Base-by-base conservation (phyloP, 306 rosid genomes). In the Sindora glabra region DNA sequence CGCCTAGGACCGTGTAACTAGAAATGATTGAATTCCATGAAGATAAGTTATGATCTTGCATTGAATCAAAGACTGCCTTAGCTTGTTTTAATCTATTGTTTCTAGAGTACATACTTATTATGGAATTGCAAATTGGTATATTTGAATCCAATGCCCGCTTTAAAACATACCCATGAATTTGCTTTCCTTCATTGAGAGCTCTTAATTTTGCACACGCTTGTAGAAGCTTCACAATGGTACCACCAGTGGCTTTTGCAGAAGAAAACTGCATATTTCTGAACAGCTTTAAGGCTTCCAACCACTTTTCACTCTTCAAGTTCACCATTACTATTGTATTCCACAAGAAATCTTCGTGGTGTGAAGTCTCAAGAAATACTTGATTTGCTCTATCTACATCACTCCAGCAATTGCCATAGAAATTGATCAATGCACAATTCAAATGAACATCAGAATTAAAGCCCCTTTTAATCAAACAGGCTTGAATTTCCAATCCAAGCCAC, bases 11-110 rank as follows among this genome's bases (percentile, higher is more conserved):
- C 6, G 84, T 73, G 67, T 74, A 77, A 44, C 81, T 69, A 8
- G 81, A 66, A 70, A 87, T 83, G 15, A 83, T 76, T 1, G 88
- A 76, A 62, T 87, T 83, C 95, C 95, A 83, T n/a, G 95, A 76
- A 5, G 84, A 77, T 42, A 76, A 24, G 68, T 69, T 64, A 63
- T 30, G 77, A 59, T 67, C 77, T 67, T 60, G 70, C 82, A 77
- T 81, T 26, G 84, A 76, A 72, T 78, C 48, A 59, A 87, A 83
- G 77, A 76, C 77, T 51, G 59, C 50, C 51, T 69, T 79, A 47
- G 87, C 82, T 41, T 56, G 70, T 46, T 77, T 62, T 57, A 74
- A 59, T 46, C 52, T 79, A 56, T 45, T 56, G 49, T 86, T 83
- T 64, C 75, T 78, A 57, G 95, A 83, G 78, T 86, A 86, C 95